Conservation (phyloP, 257 asterid species). For the Nicotiana attenuata region DNA sequence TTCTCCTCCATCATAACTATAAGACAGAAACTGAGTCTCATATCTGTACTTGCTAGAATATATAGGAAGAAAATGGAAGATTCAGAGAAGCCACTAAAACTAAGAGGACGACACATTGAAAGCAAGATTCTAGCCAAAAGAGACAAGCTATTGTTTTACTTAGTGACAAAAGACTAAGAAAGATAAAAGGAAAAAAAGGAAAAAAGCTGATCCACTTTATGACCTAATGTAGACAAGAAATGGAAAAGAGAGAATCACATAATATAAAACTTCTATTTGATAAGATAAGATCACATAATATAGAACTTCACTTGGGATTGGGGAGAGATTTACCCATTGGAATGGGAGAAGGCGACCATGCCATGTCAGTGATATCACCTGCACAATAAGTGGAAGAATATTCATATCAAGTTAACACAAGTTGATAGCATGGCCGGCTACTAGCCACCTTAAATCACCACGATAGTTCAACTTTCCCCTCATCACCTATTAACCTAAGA, state of each 20-base stretch:
- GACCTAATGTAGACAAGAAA: neutral
- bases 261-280: neutral
- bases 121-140: neutral
- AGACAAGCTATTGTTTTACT: neutral
- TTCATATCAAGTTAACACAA: neutral
- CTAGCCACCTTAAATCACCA: neutral
- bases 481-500: neutral
- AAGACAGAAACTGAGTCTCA: neutral
- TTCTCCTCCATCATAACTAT: neutral
- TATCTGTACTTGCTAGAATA: neutral
- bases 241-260: neutral
- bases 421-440: neutral
- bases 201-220: neutral
- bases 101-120: neutral
- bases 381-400: constrained; percentile 15
- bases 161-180: neutral
- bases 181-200: neutral
- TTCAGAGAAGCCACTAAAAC: neutral
- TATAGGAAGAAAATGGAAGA: neutral
- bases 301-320: neutral
- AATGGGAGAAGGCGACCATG: constrained; percentile 75
- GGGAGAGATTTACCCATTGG: constrained; percentile 45
- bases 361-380: constrained; percentile 83
- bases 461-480: neutral
- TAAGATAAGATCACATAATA: neutral